These are phyloP conservation scores for Geotrichum macrosporum DNA, from an alignment of 1,139 yeast species.

Conservation along the genomic window DNA sequence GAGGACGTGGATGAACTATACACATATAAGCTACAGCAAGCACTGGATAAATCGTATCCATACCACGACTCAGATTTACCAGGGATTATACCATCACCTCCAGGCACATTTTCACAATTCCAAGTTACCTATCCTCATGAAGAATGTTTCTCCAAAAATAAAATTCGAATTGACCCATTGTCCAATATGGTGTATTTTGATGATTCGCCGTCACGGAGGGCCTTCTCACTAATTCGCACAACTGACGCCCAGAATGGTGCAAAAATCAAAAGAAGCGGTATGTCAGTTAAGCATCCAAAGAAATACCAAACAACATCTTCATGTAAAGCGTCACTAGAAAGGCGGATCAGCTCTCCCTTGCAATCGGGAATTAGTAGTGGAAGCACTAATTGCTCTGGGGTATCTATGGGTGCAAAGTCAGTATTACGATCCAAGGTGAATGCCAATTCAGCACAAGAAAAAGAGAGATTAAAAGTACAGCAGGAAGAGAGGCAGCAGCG, in stretches of 20 bases:
- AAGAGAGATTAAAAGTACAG: neutral
- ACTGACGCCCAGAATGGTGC: too few relatives aligned
- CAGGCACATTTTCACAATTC: neutral
- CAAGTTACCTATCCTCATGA: neutral
- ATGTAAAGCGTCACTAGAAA: neutral
- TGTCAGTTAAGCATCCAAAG: too few relatives aligned
- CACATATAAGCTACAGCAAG: neutral
- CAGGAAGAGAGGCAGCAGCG: conserved; percentile 3
- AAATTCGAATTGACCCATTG: conserved; percentile 1
- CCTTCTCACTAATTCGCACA: conserved; percentile 7
- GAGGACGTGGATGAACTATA: neutral
- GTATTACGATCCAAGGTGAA: conserved; percentile 4
- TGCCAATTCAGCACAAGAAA: conserved; percentile 1
- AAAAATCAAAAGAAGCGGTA: too few relatives aligned
- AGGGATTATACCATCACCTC: neutral
- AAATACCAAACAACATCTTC: too few relatives aligned
- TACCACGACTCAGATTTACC: conserved; percentile 1
- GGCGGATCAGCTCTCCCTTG: neutral
- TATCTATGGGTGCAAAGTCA: neutral
- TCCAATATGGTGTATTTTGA: conserved; percentile 3
- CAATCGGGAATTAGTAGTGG: neutral
- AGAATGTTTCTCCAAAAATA: neutral
- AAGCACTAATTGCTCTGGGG: neutral
- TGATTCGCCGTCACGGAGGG: neutral
- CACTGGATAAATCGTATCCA: conserved; percentile 2